Evolutionary conservation across 495 filamentous ascomycete genomes (phyloP), one percentile per base, ranked within the genome.

Genomic region (Daldinia childiae): DNA sequence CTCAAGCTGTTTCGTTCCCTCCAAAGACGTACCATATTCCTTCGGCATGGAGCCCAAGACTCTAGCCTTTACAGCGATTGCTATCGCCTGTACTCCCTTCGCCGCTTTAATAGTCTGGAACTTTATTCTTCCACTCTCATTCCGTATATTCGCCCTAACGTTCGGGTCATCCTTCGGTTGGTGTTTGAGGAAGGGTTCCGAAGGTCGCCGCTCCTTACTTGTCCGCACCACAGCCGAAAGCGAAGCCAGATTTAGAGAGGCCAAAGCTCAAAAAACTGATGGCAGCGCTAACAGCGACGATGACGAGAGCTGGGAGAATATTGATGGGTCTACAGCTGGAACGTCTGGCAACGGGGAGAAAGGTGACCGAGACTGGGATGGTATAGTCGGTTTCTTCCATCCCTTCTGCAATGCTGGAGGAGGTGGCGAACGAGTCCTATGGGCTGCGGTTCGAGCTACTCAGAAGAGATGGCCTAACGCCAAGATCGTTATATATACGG

Each of bases 391-490:
- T 17, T 98, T 99, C 87, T 97, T 99, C 75, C 95, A 99, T 77
- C 95, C 95, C 9, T 98, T 97, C 79, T 97, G 93, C 79, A 98
- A 98, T 82, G 96, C 95, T 43, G 95, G 95, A 29, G 95, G 95
- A 34, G 95, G 95, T 43, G 95, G 96, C 64, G 95, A 99, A 82
- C 87, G 95, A 78, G 96, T 99, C 30, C 88, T 99, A 45, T 99
- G 95, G 94, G 95, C 94, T 68, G 95, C 96, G 9, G 90, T 99
- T 60, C 89, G 91, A 71, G 93, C 96, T 30, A 97, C 93, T 5
- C 95, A 98, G 81, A 87, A 89, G 66, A 88, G 92, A 67, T 97
- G 92, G 90, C 95, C 94, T 4, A 90, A 91, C 54, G 93, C 93
- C 26, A 89, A 93, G 69, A 95, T 93, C 74, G 87, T 92, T 4